phyloP scores from a whole-genome alignment of 208 protist genomes.

The Endotrypanum monterogeii region DNA sequence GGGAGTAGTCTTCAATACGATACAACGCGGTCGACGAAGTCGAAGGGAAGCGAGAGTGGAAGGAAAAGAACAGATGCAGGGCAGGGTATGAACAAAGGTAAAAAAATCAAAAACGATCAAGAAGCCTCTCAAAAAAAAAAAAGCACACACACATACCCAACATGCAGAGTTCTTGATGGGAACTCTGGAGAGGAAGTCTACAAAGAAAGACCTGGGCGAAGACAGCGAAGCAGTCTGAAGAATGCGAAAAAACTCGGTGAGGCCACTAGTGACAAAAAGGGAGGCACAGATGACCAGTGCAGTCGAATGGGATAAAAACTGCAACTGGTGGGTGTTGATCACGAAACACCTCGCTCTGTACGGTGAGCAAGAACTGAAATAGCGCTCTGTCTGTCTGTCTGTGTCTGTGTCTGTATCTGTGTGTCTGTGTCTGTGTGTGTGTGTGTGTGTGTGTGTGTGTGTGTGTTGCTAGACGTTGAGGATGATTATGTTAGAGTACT shows the following conservation, averaged over 20 bases:
- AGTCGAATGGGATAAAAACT: constrained; percentile 1
- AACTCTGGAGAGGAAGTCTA: neutral
- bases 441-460: neutral
- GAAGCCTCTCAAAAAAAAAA: neutral
- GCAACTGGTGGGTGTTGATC: neutral
- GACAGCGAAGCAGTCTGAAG: neutral
- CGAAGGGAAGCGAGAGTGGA: too few relatives aligned
- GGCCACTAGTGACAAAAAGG: neutral
- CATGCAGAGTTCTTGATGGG: neutral
- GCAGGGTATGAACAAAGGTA: neutral
- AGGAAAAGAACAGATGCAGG: neutral
- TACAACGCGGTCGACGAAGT: neutral
- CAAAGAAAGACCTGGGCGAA: neutral
- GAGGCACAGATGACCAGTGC: constrained; percentile 8
- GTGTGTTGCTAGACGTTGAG: neutral
- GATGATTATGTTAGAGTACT: neutral
- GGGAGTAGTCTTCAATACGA: neutral
- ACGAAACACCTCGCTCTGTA: neutral
- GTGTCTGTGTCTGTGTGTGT: neutral
- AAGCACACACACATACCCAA: neutral
- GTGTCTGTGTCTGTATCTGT: constrained; percentile 12
- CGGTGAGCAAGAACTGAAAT: neutral
- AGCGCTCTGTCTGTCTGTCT: neutral
- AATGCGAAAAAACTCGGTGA: neutral
- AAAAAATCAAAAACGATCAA: neutral